Base-by-base conservation (phyloP, 805 yeast genomes). In the Cyberlindnera mississippiensis region DNA sequence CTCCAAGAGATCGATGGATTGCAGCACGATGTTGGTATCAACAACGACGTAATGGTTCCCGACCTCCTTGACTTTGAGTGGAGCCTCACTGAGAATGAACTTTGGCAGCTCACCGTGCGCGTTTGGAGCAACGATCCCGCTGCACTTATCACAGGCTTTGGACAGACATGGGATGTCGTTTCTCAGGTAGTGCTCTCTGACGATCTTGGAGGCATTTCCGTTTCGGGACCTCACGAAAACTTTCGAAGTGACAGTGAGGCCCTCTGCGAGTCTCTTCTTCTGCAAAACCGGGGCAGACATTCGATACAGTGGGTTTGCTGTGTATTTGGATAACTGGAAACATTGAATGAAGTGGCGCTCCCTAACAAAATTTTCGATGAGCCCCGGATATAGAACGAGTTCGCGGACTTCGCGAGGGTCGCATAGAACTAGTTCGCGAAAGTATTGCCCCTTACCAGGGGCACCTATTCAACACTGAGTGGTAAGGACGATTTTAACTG, bases 111-210 rank as follows among this genome's bases (percentile, higher is more conserved):
- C 72, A 28, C 91, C 93, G 15, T 72, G 69, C 13, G 91, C 80
- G 59, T 82, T 81, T 7, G 85, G 73, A 35, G 76, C 72, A 12
- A 76, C 66, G 24, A 72, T 67, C 19, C 65, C 64, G 11, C 68
- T 64, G 62, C 99, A 93, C 28, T 56, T 59, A 9, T 64, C 56
- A 63, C 99, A 93, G 1, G 76, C 67, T 49, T 67, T 71, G 2
- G 96, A 86, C 40, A 82, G 79, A 63, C 99, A 93, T 15, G 97
- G 96, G 38, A 93, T 88, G 63, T 93, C 99, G 40, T 77, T 78
- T 62, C 99, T 75, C 43, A 93, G 68, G 59, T 93, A 93, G 63
- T 91, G 99, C 60, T 93, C 99, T 51, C 97, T 74, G 9, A 91
- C 96, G 20, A 93, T 76, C 61, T 93, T 91, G 28, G 89, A 74